Percentiles rank a stretch among this genome's conserved stretches.
Conservation (phyloP, 2,329 filamentous ascomycete genomes). For the Penicillium palitans region DNA sequence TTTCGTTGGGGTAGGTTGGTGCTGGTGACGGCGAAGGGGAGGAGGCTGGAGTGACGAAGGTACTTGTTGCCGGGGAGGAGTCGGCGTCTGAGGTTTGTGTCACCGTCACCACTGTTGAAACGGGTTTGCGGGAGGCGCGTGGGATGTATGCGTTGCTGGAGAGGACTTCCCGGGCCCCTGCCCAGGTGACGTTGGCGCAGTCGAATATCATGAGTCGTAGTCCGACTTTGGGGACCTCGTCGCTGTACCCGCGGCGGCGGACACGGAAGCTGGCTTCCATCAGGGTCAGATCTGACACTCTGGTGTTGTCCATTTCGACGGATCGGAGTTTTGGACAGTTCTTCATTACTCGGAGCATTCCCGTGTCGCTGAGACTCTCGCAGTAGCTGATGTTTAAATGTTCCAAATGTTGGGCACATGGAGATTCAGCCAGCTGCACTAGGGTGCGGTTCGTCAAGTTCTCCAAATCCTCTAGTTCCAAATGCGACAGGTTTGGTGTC, state of each 20-base stretch:
- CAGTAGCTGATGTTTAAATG: constrained; percentile 91
- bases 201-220: constrained; percentile 84
- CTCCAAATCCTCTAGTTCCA: constrained; percentile 85
- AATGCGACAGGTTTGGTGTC: constrained; percentile 73
- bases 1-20: constrained; percentile 65
- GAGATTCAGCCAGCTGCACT: constrained; percentile 71
- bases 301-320: constrained; percentile 90
- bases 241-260: constrained; percentile 61
- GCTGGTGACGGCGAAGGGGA: constrained; percentile 28
- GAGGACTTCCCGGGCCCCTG: constrained; percentile 81
- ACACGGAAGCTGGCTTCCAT: constrained; percentile 82
- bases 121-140: constrained; percentile 44
- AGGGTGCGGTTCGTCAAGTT: constrained; percentile 74
- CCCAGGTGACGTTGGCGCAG: constrained; percentile 90
- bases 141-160: constrained; percentile 77
- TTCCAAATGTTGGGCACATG: constrained; percentile 69
- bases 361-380: constrained; percentile 77
- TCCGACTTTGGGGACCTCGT: constrained; percentile 57
- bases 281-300: constrained; percentile 81
- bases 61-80: constrained; percentile 27
- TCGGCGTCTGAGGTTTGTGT: constrained; percentile 29
- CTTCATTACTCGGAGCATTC: constrained; percentile 80
- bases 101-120: constrained; percentile 35
- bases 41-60: constrained; percentile 25
- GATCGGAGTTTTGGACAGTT: constrained; percentile 67